Conservation (phyloP, 306 rosid species). For the Casuarina glauca region DNA sequence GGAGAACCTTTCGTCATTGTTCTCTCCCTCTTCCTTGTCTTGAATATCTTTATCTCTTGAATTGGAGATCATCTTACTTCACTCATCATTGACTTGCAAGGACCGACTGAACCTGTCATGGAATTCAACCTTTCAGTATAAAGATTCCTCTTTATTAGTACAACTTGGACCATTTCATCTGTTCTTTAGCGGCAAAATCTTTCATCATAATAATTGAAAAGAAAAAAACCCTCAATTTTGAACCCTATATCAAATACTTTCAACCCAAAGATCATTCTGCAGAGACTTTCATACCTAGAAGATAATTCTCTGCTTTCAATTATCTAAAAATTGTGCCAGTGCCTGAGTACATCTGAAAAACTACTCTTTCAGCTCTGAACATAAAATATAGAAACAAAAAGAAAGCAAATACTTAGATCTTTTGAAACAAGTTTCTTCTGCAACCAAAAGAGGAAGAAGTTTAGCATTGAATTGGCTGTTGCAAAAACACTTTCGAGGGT, state of each 20-base stretch:
- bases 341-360: background rate
- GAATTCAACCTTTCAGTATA: background rate
- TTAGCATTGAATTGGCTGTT: constrained; percentile 17
- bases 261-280: background rate
- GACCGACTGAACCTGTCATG: constrained; percentile 11
- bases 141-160: background rate
- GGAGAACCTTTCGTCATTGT: constrained; percentile 10
- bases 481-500: constrained; percentile 6
- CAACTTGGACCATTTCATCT: background rate
- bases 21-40: constrained; percentile 45
- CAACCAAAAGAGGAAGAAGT: too few relatives aligned
- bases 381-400: background rate
- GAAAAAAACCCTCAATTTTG: background rate
- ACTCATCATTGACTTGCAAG: constrained; percentile 18
- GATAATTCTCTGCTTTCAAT: background rate
- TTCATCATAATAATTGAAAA: background rate
- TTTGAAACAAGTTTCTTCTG: constrained; percentile 19
- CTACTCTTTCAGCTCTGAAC: background rate
- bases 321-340: background rate
- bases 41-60: constrained; percentile 49
- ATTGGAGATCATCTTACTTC: constrained; percentile 45
- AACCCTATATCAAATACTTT: background rate
- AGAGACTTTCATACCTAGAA: background rate
- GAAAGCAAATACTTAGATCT: background rate
- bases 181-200: background rate